Base-by-base conservation (phyloP, 345 rosid species). In the Citrus trifoliata region DNA sequence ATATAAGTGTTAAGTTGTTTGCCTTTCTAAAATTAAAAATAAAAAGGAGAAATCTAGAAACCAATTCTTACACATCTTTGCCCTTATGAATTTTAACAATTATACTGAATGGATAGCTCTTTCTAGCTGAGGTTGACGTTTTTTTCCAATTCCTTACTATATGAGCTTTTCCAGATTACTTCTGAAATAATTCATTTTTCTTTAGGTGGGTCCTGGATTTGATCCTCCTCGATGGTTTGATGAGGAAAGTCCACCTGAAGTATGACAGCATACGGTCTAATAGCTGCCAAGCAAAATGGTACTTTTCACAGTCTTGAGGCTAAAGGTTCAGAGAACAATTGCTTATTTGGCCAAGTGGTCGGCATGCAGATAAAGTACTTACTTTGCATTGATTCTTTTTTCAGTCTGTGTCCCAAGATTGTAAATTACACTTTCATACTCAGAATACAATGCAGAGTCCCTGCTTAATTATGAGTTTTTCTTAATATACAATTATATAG, bases 181-280 rank as follows among this genome's bases (percentile, higher is more conserved):
- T 60, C 5, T 40, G 40, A n/a, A 19, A 30, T 80, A 46, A 3
- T 46, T 76, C 37, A 10, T 76, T 24, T 30, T 16, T 51, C 71
- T 73, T 48, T 55, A 91, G 94, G 93, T 81, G 95, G 98, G 5
- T 89, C 93, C 80, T n/a, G 96, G 98, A 35, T 95, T 86, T 65
- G 97, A 93, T 87, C 95, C 97, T 89, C 97, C 97, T 0, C 83
- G 98, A 78, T 93, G 98, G 98, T 91, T 95, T 78, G 89, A 86
- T 70, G 97, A 95, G 88, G 78, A 79, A 80, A 76, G 79, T 27
- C 90, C 87, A 13, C 74, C 73, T 70, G 82, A 85, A 72, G 88
- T 80, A 73, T 83, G 87, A 91, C 10, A 35, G 27, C 27, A 33
- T 76, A 14, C 18, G 10, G 38, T 73, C 61, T 38, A 4, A 25